phyloP scores from a whole-genome alignment of 148 eudicot genomes.

The Chenopodium berlandieri region DNA sequence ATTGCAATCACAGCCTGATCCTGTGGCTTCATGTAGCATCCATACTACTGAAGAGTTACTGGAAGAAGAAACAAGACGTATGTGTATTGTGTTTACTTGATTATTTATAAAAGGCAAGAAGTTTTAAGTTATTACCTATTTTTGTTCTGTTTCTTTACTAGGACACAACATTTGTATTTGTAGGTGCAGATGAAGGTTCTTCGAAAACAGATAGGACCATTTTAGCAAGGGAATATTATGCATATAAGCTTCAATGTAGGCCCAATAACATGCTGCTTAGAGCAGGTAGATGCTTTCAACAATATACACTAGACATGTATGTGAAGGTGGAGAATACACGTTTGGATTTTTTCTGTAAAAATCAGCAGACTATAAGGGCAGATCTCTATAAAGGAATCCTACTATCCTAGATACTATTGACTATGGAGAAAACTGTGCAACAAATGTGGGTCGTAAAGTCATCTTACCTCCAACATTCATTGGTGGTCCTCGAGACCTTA shows the following conservation, averaged over 20 bases:
- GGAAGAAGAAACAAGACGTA: background rate
- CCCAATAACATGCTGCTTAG: background rate
- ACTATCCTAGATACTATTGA: background rate
- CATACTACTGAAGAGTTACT: background rate
- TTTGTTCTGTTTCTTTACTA: too few species aligned
- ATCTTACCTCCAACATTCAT: background rate
- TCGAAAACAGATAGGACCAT: background rate
- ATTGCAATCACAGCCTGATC: too few species aligned
- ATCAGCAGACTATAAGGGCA: background rate
- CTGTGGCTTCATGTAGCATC: too few species aligned
- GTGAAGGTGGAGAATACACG: constrained; percentile 8
- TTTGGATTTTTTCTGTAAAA: background rate
- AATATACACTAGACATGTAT: constrained; percentile 16
- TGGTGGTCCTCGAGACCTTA: background rate
- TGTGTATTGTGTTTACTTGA: too few species aligned
- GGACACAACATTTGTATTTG: too few species aligned
- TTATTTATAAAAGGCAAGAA: too few species aligned
- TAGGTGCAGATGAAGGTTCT: too few species aligned
- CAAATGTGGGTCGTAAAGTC: background rate
- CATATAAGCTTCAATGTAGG: constrained; percentile 1
- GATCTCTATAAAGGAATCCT: constrained; percentile 11
- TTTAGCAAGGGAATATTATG: constrained; percentile 11
- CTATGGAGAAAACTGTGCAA: background rate
- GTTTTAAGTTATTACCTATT: too few species aligned
- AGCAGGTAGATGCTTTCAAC: background rate